phyloP scores from a whole-genome alignment of 129 eudicot genomes.

The Lonicera japonica region DNA sequence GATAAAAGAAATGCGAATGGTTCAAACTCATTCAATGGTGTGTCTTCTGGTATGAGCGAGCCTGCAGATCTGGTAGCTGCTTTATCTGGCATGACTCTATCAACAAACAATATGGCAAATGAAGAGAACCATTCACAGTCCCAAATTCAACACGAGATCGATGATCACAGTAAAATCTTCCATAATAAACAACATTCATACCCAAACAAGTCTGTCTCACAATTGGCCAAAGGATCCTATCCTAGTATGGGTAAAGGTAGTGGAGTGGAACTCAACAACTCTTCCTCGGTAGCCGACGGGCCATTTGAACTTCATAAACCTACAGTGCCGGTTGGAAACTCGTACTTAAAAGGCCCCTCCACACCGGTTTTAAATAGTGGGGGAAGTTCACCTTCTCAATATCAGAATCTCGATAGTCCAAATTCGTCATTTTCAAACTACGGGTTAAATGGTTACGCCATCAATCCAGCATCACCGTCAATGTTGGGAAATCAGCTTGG shows the following conservation, averaged over 20 bases:
- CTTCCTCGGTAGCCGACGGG: too few relatives aligned
- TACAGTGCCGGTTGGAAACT: conserved; percentile 21
- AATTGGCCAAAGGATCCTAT: conserved; percentile 32
- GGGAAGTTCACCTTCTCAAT: conserved; percentile 47
- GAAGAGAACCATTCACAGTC: conserved; percentile 37
- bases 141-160: conserved; percentile 30
- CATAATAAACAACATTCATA: conserved; percentile 19
- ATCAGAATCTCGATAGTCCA: conserved; percentile 51
- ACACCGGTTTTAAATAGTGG: conserved; percentile 26
- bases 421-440: conserved; percentile 52
- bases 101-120: conserved; percentile 36
- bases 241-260: conserved; percentile 19
- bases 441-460: conserved; percentile 37
- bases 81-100: conserved; percentile 51
- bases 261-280: conserved; percentile 18
- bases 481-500: conserved; percentile 55
- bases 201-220: conserved; percentile 26
- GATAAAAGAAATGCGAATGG: conserved; percentile 43
- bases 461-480: conserved; percentile 59
- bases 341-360: conserved; percentile 38
- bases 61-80: conserved; percentile 62
- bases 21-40: conserved; percentile 20
- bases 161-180: conserved; percentile 28
- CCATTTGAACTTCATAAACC: conserved; percentile 25
- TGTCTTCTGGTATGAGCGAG: conserved; percentile 27